phyloP scores from a whole-genome alignment of 2,329 filamentous ascomycete genomes.

The Paradendryphiella salina region DNA sequence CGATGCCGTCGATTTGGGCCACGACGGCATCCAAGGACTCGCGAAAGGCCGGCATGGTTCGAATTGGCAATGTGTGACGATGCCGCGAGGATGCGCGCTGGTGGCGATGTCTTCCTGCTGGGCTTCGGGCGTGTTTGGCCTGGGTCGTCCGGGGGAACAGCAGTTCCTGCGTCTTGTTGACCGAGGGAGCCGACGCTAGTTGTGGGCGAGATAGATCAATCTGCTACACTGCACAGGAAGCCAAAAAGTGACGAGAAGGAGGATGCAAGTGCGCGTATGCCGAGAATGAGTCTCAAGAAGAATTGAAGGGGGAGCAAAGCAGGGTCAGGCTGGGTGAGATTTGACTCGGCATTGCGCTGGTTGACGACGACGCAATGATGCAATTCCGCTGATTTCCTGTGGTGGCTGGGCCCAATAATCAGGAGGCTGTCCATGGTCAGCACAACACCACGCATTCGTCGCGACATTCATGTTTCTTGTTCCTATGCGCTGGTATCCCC shows the following conservation, averaged over 20 bases:
- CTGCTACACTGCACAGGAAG: conserved; percentile 15
- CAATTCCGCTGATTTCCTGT: conserved; percentile 23
- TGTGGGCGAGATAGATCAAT: conserved; percentile 17
- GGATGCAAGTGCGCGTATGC: conserved; percentile 7
- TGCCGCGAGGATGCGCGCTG: conserved; percentile 15
- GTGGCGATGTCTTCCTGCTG: conserved; percentile 8
- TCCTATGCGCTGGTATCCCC: not conserved
- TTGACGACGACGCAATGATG: conserved; percentile 35
- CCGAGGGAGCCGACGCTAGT: conserved; percentile 30
- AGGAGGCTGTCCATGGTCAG: conserved; percentile 26
- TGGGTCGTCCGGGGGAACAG: conserved; percentile 23
- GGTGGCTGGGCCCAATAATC: conserved; percentile 39
- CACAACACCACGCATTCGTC: conserved; percentile 10
- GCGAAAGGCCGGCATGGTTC: conserved; percentile 37
- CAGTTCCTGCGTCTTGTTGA: conserved; percentile 20
- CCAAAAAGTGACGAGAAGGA: conserved; percentile 3
- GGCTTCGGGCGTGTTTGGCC: conserved; percentile 9
- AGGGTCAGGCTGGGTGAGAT: conserved; percentile 18
- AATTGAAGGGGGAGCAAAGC: conserved; percentile 13
- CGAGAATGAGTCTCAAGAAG: conserved; percentile 6
- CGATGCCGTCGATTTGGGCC: conserved; percentile 29
- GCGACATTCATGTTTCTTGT: not conserved
- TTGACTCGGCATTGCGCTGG: conserved; percentile 16
- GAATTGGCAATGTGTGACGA: conserved; percentile 11
- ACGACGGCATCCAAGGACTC: conserved; percentile 24